Conservation (phyloP, 129 eudicot genomes). For the Tagetes erecta region DNA sequence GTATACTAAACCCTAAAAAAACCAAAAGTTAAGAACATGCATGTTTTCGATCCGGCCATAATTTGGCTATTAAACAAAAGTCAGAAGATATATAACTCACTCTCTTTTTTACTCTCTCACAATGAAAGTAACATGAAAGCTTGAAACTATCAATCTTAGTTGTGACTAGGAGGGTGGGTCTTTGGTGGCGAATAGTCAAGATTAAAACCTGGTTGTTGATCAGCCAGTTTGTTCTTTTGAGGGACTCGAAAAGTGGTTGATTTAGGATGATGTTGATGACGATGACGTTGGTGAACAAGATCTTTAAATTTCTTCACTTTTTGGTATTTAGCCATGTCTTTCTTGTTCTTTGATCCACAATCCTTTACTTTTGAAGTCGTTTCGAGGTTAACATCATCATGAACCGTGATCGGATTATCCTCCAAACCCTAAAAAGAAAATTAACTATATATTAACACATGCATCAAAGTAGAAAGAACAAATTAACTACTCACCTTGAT, state of each 20-base stretch:
- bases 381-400: conserved; percentile 14
- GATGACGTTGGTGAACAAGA: background rate
- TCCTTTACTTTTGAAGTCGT: background rate
- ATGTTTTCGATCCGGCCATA: background rate
- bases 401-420: conserved; percentile 17
- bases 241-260: conserved; percentile 48
- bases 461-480: conserved; percentile 11
- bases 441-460: background rate
- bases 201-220: conserved; percentile 60
- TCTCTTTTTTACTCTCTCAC: background rate
- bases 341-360: conserved; percentile 19
- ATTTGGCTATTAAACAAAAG: conserved; percentile 22
- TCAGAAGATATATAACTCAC: background rate
- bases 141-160: conserved; percentile 38
- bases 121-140: conserved; percentile 25
- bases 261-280: conserved; percentile 13
- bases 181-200: conserved; percentile 82
- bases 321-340: conserved; percentile 13
- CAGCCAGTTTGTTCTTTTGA: conserved; percentile 30
- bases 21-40: conserved; percentile 1
- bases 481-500: conserved; percentile 32
- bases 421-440: conserved; percentile 26
- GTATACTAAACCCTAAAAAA: conserved; percentile 22
- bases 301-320: conserved; percentile 26
- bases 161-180: conserved; percentile 85